Base-by-base conservation (phyloP, 495 filamentous ascomycete genomes). In the Cryomyces antarcticus region DNA sequence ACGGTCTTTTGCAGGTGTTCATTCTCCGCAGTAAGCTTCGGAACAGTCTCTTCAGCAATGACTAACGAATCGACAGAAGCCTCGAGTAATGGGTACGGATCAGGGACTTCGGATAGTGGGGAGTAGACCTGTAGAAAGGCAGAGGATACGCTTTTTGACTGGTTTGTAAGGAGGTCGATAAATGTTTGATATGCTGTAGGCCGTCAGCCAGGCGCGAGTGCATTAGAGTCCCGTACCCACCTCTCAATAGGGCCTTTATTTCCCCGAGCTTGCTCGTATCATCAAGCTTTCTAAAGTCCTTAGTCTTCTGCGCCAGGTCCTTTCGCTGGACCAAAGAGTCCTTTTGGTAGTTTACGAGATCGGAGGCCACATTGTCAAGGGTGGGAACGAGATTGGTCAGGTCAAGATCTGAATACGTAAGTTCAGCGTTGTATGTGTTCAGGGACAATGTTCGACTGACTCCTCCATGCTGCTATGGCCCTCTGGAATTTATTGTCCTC, bases 291-390 rank as follows among this genome's bases (percentile, higher is more conserved):
- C 85, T 66, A 52, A 93, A 99, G 57, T 96, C 89, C 56, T 96
- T 99, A 3, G 89, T 99, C 65, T 94, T 96, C 60, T 94, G 87
- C 11, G 89, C 89, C 12, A 99, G 70, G 42, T 99, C 89, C 54
- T 99, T 99, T 38, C 89, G 73, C 56, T 95, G 87, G 10, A 93
- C 76, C 7, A 94, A 76, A 13, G 86, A 77, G 60, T 95, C 92
- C 49, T 85, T 74, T 55, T 99, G 89, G 53, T 84, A 80, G 35
- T 79, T 65, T 36, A 96, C 83, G 39, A 99, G 85, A 52, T 99
- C 92, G 4, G 84, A 85, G 5, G 89, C 87, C 7, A 82, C 83
- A 48, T 78, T 75, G 60, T 99, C 89, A 41, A 99, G 75, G 50
- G 75, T 83, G 33, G 85, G 82, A 49, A 94, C 73, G 38, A 93